Evolutionary conservation across 768 basidiomycete genomes (phyloP), one percentile per base, ranked within the genome.

Genomic region (Suillus paluster): DNA sequence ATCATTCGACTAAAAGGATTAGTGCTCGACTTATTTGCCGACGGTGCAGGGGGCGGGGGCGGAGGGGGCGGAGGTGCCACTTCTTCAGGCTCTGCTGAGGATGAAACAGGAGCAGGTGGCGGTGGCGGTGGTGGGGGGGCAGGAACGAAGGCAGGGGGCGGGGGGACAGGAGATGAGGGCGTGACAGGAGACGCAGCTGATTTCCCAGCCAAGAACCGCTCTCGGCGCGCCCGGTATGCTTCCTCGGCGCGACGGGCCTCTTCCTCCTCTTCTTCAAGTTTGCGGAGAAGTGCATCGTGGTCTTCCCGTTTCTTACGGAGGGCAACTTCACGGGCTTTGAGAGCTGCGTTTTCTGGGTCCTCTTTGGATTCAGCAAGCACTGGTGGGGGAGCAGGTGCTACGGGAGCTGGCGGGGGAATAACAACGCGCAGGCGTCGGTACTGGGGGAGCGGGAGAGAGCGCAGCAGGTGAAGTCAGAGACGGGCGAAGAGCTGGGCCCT

Each of bases 1-100:
- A 86, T 81, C 45, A 94, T 67, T 14, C 84, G 83, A 73, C 85
- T 91, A 73, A 96, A 96, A 0, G 94, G 94, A 73, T 95, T 95
- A 10, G 86, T 92, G 57, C 80, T 81, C 5, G 86, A 79, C 66
- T 86, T 87, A 42, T 72, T 56, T 21, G 58, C 58, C 42, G 81
- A 70, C 38, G 71, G 67, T 1, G 70, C 64, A 7, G 76, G 68
- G 0, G 69, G 73, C 0, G 73, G 64, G 1, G 79, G 67, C 1
- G 79, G 73, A 0, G 78, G 67, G 0, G n/a, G n/a, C n/a, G 78
- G 73, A 3, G 81, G 73, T 0, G 74, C 68, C 5, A 72, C 66
- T 21, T 63, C 70, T 19, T 65, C 66, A 14, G 63, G 59, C 42
- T 5, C 63, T 50, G 44, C 39, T 36, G 72, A n/a, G n/a, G n/a